These are phyloP conservation scores for Drechslerella stenobrocha DNA, from an alignment of 2,329 filamentous ascomycete genomes.

Conservation along the genomic window DNA sequence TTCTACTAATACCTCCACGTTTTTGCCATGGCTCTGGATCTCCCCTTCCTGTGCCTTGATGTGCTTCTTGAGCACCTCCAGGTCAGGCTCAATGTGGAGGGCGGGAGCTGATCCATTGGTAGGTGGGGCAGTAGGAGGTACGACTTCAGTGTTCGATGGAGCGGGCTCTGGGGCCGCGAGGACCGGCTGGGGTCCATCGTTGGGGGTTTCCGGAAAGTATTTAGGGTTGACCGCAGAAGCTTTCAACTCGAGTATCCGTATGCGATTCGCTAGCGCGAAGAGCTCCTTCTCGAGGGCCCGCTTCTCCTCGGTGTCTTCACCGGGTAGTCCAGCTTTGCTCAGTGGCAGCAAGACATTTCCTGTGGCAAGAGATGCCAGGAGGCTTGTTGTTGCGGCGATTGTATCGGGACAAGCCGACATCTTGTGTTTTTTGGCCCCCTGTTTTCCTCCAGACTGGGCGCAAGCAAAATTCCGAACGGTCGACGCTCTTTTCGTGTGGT, in stretches of 20 bases:
- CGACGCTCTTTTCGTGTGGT: too few relatives aligned
- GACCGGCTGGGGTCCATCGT: conserved; percentile 61
- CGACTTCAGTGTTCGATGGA: conserved; percentile 22
- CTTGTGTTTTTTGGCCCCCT: conserved; percentile 53
- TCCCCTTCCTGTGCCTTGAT: conserved; percentile 53
- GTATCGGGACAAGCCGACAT: conserved; percentile 60
- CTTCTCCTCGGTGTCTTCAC: conserved; percentile 74
- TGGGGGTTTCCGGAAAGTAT: conserved; percentile 76
- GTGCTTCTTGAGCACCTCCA: conserved; percentile 52
- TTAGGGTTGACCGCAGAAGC: conserved; percentile 60
- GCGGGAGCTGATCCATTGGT: conserved; percentile 19
- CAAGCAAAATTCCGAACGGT: not conserved
- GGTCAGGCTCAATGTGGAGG: conserved; percentile 46
- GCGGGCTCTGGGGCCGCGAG: conserved; percentile 16
- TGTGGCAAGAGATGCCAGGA: conserved; percentile 59
- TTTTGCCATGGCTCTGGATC: conserved; percentile 63
- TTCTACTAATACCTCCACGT: conserved; percentile 90
- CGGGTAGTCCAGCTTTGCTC: conserved; percentile 71
- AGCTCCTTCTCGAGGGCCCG: conserved; percentile 79
- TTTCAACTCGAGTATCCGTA: conserved; percentile 82
- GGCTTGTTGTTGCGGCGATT: conserved; percentile 58
- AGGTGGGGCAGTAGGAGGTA: conserved; percentile 16
- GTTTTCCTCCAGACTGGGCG: conserved; percentile 42
- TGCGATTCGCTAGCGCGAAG: conserved; percentile 72
- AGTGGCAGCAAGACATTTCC: conserved; percentile 54